Conservation (phyloP, 2,329 filamentous ascomycete genomes). For the Phaeosphaeria sp. region DNA sequence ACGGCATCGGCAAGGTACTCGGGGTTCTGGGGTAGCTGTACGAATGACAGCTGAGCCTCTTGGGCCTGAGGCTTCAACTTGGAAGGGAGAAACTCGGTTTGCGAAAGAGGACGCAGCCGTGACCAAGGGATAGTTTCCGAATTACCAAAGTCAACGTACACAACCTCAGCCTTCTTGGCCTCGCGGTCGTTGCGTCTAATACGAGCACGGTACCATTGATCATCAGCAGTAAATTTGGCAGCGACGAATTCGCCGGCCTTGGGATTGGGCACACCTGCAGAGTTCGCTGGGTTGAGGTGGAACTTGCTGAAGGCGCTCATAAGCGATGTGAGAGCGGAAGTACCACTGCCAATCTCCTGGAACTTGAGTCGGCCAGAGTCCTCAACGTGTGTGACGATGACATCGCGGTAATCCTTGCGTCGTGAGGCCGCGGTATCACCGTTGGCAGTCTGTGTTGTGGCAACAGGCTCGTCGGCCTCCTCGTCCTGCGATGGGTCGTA, state of each 20-base stretch:
- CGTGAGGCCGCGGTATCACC: slow-evolving; percentile 63
- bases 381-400: slow-evolving; percentile 90
- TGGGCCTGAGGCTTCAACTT: slow-evolving; percentile 87
- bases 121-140: slow-evolving; percentile 87
- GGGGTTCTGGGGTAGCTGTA: slow-evolving; percentile 81
- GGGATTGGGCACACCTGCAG: slow-evolving; percentile 72
- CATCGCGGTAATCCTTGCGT: slow-evolving; percentile 91
- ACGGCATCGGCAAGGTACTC: slow-evolving; percentile 83
- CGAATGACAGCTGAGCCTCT: slow-evolving; percentile 85
- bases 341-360: slow-evolving; percentile 87
- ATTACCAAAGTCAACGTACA: slow-evolving; percentile 98
- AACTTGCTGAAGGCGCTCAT: slow-evolving; percentile 93
- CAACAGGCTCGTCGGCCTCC: slow-evolving; percentile 58
- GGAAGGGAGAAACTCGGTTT: slow-evolving; percentile 73
- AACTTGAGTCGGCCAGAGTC: slow-evolving; percentile 83
- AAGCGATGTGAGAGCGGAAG: slow-evolving; percentile 80
- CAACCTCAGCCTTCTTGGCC: slow-evolving; percentile 82
- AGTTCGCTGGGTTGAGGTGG: slow-evolving; percentile 84
- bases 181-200: slow-evolving; percentile 92
- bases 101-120: slow-evolving; percentile 78
- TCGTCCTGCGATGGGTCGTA: slow-evolving; percentile 91
- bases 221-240: slow-evolving; percentile 87
- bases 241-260: slow-evolving; percentile 93
- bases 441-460: slow-evolving; percentile 56
- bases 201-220: slow-evolving; percentile 92